Conservation (phyloP, 2,329 filamentous ascomycete species). For the Verticillium isaacii region DNA sequence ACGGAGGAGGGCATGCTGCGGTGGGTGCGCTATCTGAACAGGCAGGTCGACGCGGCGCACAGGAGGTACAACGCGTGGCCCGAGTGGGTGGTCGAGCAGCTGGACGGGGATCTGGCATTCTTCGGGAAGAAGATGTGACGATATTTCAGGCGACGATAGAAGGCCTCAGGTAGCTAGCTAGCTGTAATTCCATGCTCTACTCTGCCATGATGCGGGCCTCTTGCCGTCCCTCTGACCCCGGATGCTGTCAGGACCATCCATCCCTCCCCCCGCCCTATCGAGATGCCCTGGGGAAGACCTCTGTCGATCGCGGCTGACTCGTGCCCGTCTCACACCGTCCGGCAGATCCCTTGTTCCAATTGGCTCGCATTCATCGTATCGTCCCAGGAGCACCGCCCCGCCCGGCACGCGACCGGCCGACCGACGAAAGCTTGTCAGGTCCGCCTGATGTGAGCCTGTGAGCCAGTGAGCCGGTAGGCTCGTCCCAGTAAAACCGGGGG, state of each 20-base stretch:
- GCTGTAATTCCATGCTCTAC: no score
- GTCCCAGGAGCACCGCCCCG: neutral
- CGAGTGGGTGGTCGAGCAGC: constrained; percentile 47
- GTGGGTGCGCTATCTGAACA: constrained; percentile 49
- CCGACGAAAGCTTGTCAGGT: neutral
- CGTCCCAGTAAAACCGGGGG: neutral
- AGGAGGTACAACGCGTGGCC: constrained; percentile 47
- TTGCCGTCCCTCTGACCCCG: no score
- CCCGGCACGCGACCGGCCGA: neutral
- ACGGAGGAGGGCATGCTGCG: constrained; percentile 31
- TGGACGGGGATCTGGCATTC: constrained; percentile 37
- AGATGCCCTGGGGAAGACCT: neutral
- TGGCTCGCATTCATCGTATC: neutral
- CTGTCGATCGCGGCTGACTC: constrained; percentile 1
- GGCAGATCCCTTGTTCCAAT: neutral
- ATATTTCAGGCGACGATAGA: neutral
- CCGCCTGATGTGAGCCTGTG: neutral
- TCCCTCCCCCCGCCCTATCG: neutral
- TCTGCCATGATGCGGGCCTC: no score
- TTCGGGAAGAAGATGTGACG: constrained; percentile 32
- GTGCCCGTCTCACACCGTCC: neutral
- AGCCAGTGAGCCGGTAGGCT: no score
- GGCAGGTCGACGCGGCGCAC: constrained; percentile 38
- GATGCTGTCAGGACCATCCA: neutral
- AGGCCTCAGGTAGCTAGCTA: neutral